Evolutionary conservation across 2,329 filamentous ascomycete genomes (phyloP), one percentile per base, ranked within the genome.

Genomic region (Colletotrichum eremochloae): DNA sequence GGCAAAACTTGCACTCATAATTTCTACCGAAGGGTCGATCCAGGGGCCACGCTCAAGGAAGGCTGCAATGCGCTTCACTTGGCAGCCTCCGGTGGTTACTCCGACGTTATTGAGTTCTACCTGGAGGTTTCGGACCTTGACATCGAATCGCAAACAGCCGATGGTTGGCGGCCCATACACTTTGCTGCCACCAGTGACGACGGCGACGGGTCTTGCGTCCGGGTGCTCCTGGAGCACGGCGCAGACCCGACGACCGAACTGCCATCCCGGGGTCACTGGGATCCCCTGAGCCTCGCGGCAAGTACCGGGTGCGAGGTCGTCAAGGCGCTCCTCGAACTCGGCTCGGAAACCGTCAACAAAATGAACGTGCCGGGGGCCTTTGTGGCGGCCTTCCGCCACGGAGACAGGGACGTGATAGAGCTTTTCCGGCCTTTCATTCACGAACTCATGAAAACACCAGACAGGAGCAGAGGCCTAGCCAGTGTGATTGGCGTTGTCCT

Each of bases 101-200:
- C 33, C 4, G 20, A 61, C 1, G 44, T 58, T 9, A 7, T 63
- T 2, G 18, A 18, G 4, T 44, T 68, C 38, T 57, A 42, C 12
- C n/a, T 68, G 4, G 11, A 31, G 29, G 8, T 38, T 1, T 33
- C 48, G 7, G 58, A 38, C 36, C n/a, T 68, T 11, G 65, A 68
- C 3, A 15, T 67, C 4, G 58, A 71, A 11, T 38, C 52, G 12
- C 20, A 31, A 1, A 58, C 65, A 12, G 11, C 52, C 2, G 56
- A 71, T 9, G 50, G 50, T 6, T 68, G 68, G 63, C 50, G 53
- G 5, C 68, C 68, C 1, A 40, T 71, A 3, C 68, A 71, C 44
- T 71, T 55, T 24, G 68, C 64, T 6, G 65, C 57, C 46, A 20
- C 44, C 11, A 14, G 15, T 9, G 31, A 20, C 18, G 29, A 1